Base-by-base conservation (phyloP, 2,329 filamentous ascomycete genomes). In the Xylariaceae sp. region DNA sequence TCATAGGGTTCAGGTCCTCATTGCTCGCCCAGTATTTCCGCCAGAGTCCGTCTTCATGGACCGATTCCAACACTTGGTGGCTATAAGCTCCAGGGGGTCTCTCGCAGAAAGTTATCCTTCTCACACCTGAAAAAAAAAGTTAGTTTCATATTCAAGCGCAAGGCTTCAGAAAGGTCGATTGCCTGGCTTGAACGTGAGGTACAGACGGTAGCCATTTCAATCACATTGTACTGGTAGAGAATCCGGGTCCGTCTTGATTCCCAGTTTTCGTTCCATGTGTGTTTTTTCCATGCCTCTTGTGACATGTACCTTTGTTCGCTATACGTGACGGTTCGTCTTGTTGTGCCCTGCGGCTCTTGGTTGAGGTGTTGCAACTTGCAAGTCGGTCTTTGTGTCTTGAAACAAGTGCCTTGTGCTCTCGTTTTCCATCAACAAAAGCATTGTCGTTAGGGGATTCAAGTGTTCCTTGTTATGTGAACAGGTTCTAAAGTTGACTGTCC, bases 151-250 rank as follows among this genome's bases (percentile, higher is more conserved):
- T 61, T 60, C 58, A 62, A 64, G 63, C 60, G 63, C 56, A 58
- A 52, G 61, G 62, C 58, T 67, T 62, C 57, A 63, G 67, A 67
- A 65, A 64, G 62, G 62, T 60, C 63, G 59, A 59, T 57, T 62
- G 51, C 47, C 60, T 58, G 49, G 54, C 56, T 61, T 59, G 64
- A 61, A 64, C 65, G 60, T 64, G 61, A 65, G 59, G 55, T 64
- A 59, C 62, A 62, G 53, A 53, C 56, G 63, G 66, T 63, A 63
- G 60, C 61, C 66, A 63, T 67, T 62, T 65, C 55, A 56, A 68
- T 68, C 63, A 62, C 61, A 56, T 60, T 68, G 66, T 69, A 70
- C 64, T 64, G 65, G 68, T 71, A 69, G 66, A 67, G 52, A 51
- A 63, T 61, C 56, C 65, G 50, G 61, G 64, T 59, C 61, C 64